These are phyloP conservation scores for Serendipita sp. DNA, from an alignment of 768 basidiomycete species.

Conservation along the genomic window DNA sequence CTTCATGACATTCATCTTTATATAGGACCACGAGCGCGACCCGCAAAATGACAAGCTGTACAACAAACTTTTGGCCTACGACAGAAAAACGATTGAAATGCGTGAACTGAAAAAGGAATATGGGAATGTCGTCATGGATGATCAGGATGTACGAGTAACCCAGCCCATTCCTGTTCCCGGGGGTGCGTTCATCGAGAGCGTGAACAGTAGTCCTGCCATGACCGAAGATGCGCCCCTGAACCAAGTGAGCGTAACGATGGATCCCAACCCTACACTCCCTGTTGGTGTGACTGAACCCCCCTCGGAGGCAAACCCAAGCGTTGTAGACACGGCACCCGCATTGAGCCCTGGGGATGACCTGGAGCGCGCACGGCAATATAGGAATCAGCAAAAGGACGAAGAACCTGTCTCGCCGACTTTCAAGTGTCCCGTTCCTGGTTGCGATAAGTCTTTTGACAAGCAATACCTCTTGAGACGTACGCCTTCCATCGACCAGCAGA, in stretches of 20 bases:
- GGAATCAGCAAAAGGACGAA: background rate
- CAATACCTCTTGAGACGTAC: conserved; percentile 2
- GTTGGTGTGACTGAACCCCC: background rate
- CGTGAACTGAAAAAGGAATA: background rate
- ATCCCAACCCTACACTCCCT: too few species aligned
- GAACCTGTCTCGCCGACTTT: background rate
- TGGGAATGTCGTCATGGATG: background rate
- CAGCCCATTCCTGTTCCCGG: background rate
- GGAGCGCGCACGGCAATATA: background rate
- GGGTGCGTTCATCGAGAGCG: background rate
- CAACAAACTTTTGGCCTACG: background rate
- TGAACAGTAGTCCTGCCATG: background rate
- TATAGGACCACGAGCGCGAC: background rate
- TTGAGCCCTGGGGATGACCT: background rate
- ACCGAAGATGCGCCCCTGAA: background rate
- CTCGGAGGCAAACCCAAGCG: background rate
- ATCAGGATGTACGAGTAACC: background rate
- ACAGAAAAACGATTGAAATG: background rate
- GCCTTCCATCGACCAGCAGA: background rate
- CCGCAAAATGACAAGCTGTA: background rate
- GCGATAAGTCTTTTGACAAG: background rate
- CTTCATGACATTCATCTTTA: background rate
- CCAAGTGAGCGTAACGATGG: background rate
- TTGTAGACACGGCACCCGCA: background rate
- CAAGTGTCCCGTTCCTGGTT: background rate